Conservation (phyloP, 176 grass and related monocot genomes). For the Ensete glaucum region DNA sequence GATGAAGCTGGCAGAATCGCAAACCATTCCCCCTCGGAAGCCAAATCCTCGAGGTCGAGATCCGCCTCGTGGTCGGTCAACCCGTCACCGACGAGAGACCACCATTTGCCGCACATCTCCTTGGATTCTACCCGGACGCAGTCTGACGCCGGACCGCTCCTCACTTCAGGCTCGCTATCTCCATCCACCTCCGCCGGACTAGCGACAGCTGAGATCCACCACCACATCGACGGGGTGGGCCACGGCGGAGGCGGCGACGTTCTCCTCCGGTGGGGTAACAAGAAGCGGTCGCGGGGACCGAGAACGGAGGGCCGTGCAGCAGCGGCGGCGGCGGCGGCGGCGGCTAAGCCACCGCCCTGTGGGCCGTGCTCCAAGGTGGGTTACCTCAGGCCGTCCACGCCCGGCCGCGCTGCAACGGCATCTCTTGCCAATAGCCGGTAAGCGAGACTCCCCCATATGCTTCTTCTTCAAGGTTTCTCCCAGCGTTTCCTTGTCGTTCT, state of each 20-base stretch:
- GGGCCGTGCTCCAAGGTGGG: background rate
- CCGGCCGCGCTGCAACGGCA: background rate
- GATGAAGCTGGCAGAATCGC: background rate
- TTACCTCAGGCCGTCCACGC: background rate
- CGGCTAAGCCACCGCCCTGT: background rate
- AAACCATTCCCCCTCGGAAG: background rate
- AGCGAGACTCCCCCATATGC: too few relatives aligned
- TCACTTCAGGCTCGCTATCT: background rate
- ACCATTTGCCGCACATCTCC: background rate
- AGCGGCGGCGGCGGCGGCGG: background rate
- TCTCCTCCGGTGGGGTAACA: conserved; percentile 7
- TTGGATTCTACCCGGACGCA: background rate
- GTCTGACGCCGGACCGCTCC: background rate
- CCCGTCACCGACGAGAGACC: background rate
- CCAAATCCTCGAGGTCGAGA: background rate
- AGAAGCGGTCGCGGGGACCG: conserved; percentile 8
- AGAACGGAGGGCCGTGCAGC: conserved; percentile 9
- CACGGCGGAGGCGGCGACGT: background rate
- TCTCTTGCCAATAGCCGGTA: background rate
- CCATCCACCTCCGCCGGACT: background rate
- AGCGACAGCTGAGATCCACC: background rate
- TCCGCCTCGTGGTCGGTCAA: background rate
- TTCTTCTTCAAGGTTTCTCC: too few relatives aligned
- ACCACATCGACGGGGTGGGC: background rate
- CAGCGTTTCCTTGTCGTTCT: too few relatives aligned